Evolutionary conservation across 2,329 filamentous ascomycete genomes (phyloP).

Genomic region (Teratosphaeria nubilosa): DNA sequence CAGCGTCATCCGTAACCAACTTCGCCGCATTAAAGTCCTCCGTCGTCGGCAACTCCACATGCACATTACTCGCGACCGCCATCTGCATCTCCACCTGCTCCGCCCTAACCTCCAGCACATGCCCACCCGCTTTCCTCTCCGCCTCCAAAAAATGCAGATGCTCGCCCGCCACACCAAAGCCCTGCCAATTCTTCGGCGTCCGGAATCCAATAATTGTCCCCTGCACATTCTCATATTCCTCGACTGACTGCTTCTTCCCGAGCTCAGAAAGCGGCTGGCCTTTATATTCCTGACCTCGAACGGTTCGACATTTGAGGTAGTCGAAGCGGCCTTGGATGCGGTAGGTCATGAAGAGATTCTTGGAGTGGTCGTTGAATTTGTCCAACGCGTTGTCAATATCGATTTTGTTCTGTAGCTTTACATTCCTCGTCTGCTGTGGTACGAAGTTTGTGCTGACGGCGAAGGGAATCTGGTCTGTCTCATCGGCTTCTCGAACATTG

Average conservation of each 20-base stretch:
- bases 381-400: conserved; percentile 19
- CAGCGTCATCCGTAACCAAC: conserved; percentile 25
- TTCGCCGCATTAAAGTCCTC: conserved; percentile 30
- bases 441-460: conserved; percentile 25
- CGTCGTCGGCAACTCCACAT: conserved; percentile 30
- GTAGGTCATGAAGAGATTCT: conserved; percentile 26
- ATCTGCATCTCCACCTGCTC: conserved; percentile 27
- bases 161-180: conserved; percentile 32
- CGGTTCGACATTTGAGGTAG: conserved; percentile 24
- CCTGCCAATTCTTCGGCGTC: conserved; percentile 30
- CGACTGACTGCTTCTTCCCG: conserved; percentile 31
- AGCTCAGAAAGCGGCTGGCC: conserved; percentile 26
- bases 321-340: conserved; percentile 21
- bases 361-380: conserved; percentile 17
- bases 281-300: conserved; percentile 23
- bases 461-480: conserved; percentile 31
- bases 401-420: conserved; percentile 15
- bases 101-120: conserved; percentile 30
- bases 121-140: conserved; percentile 29
- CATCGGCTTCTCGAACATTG: conserved; percentile 23
- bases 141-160: conserved; percentile 34
- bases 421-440: conserved; percentile 15
- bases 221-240: conserved; percentile 26
- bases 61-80: conserved; percentile 29
- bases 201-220: conserved; percentile 36